These are phyloP conservation scores for Dalbergia oliveri DNA, from an alignment of 306 rosid species.

Conservation along the genomic window DNA sequence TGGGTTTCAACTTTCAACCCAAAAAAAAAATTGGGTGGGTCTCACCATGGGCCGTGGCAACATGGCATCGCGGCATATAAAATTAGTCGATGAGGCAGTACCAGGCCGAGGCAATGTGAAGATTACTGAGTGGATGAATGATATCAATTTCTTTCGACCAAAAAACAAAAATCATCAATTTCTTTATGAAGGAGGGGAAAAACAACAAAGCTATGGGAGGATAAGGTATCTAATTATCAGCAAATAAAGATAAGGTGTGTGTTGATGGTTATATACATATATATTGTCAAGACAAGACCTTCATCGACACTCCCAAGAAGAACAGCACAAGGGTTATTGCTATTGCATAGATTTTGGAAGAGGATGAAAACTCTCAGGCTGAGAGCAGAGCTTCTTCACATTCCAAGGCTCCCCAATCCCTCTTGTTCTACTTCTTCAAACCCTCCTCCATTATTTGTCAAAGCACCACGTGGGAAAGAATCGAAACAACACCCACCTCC, in stretches of 20 bases:
- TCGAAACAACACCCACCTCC: slow-evolving; percentile 38
- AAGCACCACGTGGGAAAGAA: slow-evolving; percentile 34
- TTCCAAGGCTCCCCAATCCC: slow-evolving; percentile 39
- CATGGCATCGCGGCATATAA: no score
- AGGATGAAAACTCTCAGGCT: slow-evolving; percentile 55
- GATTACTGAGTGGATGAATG: no score
- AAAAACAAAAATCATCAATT: no score
- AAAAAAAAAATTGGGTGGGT: no score
- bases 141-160: no score
- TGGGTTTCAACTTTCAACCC: no score
- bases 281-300: no score
- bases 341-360: neutral
- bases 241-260: slow-evolving; percentile 35
- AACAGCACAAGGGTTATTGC: neutral
- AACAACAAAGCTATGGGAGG: neutral
- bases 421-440: slow-evolving; percentile 40
- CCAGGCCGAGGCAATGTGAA: no score
- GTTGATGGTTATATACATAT: neutral
- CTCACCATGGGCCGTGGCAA: no score
- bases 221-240: neutral
- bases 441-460: slow-evolving; percentile 23
- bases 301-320: no score
- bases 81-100: no score
- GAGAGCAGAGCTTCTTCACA: slow-evolving; percentile 54
- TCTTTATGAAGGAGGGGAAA: no score